These are phyloP conservation scores for Boletus subcaerulescens DNA, from an alignment of 768 basidiomycete species.

Conservation along the genomic window DNA sequence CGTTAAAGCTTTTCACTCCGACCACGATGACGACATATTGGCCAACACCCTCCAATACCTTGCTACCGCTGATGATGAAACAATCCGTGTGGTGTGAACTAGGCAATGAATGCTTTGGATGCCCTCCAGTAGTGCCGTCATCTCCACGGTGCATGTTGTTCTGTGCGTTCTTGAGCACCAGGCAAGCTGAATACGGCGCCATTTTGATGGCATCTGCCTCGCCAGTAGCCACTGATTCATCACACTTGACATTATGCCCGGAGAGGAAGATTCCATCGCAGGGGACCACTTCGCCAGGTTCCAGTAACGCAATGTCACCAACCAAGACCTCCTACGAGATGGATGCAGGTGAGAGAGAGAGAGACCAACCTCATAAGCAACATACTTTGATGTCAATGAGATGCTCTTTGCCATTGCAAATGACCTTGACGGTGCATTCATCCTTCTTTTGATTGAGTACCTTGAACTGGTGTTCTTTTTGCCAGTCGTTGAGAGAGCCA, in stretches of 20 bases:
- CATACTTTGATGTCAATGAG: slow-evolving; percentile 78
- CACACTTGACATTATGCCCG: slow-evolving; percentile 92
- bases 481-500: slow-evolving; percentile 96
- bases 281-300: slow-evolving; percentile 94
- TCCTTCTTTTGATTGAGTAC: slow-evolving; percentile 92
- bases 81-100: slow-evolving; percentile 70
- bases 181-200: slow-evolving; percentile 71
- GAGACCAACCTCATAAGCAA: background rate
- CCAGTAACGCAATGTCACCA: slow-evolving; percentile 86
- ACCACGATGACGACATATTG: slow-evolving; percentile 90
- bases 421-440: slow-evolving; percentile 84
- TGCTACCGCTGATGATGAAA: slow-evolving; percentile 88
- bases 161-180: slow-evolving; percentile 45
- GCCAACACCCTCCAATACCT: slow-evolving; percentile 93
- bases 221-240: slow-evolving; percentile 95
- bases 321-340: slow-evolving; percentile 78
- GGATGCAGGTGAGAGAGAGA: slow-evolving; percentile 11
- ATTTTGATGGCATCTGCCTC: slow-evolving; percentile 97
- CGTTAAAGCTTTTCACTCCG: slow-evolving; percentile 91
- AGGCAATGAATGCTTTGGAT: slow-evolving; percentile 3
- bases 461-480: slow-evolving; percentile 96
- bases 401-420: slow-evolving; percentile 66
- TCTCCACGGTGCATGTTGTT: slow-evolving; percentile 11
- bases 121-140: slow-evolving; percentile 27
- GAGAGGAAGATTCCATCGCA: slow-evolving; percentile 93